phyloP scores from a whole-genome alignment of 202 grass and related monocot genomes.

The Carex sylvatica region DNA sequence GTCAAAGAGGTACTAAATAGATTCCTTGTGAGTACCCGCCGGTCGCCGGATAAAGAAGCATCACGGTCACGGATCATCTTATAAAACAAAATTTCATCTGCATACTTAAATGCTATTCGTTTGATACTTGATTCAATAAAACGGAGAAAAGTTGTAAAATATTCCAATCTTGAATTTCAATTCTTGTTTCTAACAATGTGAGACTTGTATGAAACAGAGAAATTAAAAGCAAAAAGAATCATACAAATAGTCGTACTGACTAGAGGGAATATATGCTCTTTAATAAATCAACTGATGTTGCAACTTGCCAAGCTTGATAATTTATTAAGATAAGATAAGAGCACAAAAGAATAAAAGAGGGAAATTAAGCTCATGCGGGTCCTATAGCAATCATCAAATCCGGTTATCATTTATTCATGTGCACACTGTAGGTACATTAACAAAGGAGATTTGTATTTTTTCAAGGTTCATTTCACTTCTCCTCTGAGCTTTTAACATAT shows the following conservation, averaged over 20 bases:
- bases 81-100: not conserved
- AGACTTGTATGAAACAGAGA: too few relatives aligned
- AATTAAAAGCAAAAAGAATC: not conserved
- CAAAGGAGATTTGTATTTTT: too few relatives aligned
- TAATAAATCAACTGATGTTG: not conserved
- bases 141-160: not conserved
- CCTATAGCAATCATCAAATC: not conserved
- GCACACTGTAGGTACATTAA: not conserved
- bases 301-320: not conserved
- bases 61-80: not conserved
- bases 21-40: too few relatives aligned
- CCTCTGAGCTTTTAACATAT: too few relatives aligned
- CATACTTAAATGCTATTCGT: not conserved
- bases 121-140: not conserved
- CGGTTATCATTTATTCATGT: not conserved
- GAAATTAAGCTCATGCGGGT: not conserved
- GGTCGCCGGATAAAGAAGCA: too few relatives aligned
- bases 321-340: not conserved
- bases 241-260: not conserved
- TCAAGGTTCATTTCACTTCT: too few relatives aligned
- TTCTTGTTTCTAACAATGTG: not conserved
- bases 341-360: not conserved
- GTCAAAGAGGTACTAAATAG: too few relatives aligned
- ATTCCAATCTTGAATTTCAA: not conserved
- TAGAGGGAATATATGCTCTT: not conserved